Conservation (phyloP, 1,284 basidiomycete species). For the Meripilus lineatus region DNA sequence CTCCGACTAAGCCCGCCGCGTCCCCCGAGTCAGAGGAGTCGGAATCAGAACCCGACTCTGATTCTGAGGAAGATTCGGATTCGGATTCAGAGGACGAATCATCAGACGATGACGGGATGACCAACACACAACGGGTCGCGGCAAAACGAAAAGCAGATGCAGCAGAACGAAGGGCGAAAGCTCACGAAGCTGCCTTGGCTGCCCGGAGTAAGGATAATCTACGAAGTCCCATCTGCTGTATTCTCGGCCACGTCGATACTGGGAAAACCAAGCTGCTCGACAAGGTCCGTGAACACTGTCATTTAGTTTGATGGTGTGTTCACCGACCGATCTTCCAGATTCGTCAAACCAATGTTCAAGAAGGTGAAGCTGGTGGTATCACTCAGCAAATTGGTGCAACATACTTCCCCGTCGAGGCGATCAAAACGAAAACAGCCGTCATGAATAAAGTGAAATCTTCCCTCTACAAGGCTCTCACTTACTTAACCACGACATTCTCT, state of each 20-base stretch:
- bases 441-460: conserved; percentile 68
- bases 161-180: conserved; percentile 75
- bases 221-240: conserved; percentile 98
- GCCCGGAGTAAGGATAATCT: conserved; percentile 87
- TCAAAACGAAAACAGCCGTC: conserved; percentile 89
- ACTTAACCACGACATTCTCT: not conserved
- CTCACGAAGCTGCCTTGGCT: conserved; percentile 84
- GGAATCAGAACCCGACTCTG: conserved; percentile 38
- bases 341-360: conserved; percentile 99
- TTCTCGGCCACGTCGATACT: conserved; percentile 99
- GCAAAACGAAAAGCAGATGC: conserved; percentile 83
- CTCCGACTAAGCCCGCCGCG: conserved; percentile 24
- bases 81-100: conserved; percentile 41
- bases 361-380: conserved; percentile 99
- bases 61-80: conserved; percentile 33
- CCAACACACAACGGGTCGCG: conserved; percentile 58
- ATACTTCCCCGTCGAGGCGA: conserved; percentile 98
- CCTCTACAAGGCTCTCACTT: conserved; percentile 8
- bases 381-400: conserved; percentile 99
- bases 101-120: conserved; percentile 58
- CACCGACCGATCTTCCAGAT: conserved; percentile 55
- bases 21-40: conserved; percentile 35
- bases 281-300: conserved; percentile 56
- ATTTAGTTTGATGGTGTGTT: not conserved
- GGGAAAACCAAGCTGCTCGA: conserved; percentile 99